These are phyloP conservation scores for Botrytis pseudocinerea DNA, from an alignment of 2,329 filamentous ascomycete species.

Conservation along the genomic window DNA sequence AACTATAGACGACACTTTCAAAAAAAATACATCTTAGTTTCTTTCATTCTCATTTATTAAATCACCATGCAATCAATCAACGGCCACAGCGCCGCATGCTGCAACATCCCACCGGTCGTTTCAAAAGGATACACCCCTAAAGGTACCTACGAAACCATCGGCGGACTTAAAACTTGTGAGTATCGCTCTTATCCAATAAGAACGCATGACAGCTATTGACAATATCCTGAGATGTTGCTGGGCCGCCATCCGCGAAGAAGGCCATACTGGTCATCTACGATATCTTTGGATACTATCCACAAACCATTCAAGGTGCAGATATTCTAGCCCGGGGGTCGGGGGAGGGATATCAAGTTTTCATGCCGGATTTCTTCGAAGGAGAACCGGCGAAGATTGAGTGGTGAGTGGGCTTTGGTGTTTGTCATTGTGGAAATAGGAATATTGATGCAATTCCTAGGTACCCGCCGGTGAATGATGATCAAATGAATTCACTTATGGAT, in stretches of 20 bases:
- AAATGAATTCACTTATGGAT: constrained; percentile 20
- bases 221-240: constrained; percentile 44
- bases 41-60: too few species aligned
- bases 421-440: neutral
- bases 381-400: constrained; percentile 47
- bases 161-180: constrained; percentile 54
- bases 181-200: neutral
- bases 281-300: constrained; percentile 69
- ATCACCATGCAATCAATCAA: constrained; percentile 28
- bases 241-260: constrained; percentile 50
- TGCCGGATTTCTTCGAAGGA: constrained; percentile 88
- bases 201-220: neutral
- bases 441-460: constrained; percentile 16
- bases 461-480: constrained; percentile 25
- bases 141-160: constrained; percentile 57
- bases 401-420: constrained; percentile 41
- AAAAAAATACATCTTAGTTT: neutral
- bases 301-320: constrained; percentile 70
- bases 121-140: constrained; percentile 54
- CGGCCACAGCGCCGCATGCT: constrained; percentile 57
- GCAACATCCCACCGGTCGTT: constrained; percentile 58
- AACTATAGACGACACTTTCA: neutral
- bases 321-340: constrained; percentile 53
- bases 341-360: constrained; percentile 73
- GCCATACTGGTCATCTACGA: constrained; percentile 62